Evolutionary conservation across 352 stramenopile genomes (phyloP).

Genomic region (Pythium rishiriense): DNA sequence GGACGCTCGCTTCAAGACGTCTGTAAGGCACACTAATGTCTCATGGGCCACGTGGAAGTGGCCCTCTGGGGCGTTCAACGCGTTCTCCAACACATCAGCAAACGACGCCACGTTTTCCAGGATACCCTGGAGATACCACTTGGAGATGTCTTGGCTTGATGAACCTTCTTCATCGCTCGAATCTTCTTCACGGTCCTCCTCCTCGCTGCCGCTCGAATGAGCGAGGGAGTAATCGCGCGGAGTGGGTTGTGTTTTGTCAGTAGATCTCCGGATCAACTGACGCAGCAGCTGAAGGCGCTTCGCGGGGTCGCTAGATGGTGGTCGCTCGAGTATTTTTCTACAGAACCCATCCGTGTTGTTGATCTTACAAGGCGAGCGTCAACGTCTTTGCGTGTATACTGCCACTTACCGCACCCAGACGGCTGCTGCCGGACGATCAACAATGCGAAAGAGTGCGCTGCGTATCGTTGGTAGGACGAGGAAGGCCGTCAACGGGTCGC

Average conservation of each 20-base stretch:
- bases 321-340: background rate
- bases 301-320: background rate
- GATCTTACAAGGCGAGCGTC: background rate
- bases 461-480: constrained; percentile 40
- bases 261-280: constrained; percentile 33
- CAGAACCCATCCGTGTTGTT: background rate
- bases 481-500: constrained; percentile 47
- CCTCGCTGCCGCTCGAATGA: background rate
- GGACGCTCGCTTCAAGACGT: constrained; percentile 8
- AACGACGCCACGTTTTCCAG: background rate
- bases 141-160: background rate
- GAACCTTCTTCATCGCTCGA: background rate
- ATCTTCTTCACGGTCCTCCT: background rate
- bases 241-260: background rate
- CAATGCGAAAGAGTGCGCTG: background rate
- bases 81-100: background rate
- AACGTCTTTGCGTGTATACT: background rate
- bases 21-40: constrained; percentile 2
- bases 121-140: background rate
- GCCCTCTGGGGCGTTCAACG: background rate
- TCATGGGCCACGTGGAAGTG: background rate
- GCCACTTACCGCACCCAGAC: background rate
- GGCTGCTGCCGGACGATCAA: background rate
- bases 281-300: constrained; percentile 50
- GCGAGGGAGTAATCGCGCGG: too few relatives aligned